phyloP scores from a whole-genome alignment of 2,329 filamentous ascomycete species.

The Dryadomyces sulphureus region DNA sequence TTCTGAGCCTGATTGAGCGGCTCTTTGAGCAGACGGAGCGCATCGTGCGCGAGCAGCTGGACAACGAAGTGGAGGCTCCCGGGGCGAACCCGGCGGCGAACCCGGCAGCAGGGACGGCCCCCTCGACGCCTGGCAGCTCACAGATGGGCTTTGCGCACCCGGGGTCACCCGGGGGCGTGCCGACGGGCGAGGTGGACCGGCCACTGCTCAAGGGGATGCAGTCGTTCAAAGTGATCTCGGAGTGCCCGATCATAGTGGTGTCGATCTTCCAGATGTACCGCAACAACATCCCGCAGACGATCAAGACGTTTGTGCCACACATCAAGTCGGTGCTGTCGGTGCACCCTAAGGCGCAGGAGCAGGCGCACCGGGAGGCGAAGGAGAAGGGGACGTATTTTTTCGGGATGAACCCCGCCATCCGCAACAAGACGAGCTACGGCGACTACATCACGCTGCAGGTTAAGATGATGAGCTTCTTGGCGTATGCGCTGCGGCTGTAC shows the following conservation, averaged over 20 bases:
- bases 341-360: constrained; percentile 85
- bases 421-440: constrained; percentile 84
- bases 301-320: constrained; percentile 80
- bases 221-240: constrained; percentile 94
- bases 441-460: constrained; percentile 97
- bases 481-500: constrained; percentile 81
- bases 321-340: constrained; percentile 83
- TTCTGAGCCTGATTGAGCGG: constrained; percentile 83
- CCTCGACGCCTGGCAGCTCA: constrained; percentile 51
- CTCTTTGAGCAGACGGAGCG: constrained; percentile 92
- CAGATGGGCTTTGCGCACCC: constrained; percentile 67
- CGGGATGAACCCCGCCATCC: constrained; percentile 84
- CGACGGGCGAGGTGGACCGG: constrained; percentile 66
- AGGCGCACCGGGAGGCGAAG: constrained; percentile 75
- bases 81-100: neutral
- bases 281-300: constrained; percentile 62
- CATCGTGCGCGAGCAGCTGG: constrained; percentile 89
- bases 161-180: constrained; percentile 67
- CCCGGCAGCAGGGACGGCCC: constrained; percentile 27
- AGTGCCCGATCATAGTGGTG: constrained; percentile 97
- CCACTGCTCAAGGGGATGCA: constrained; percentile 87
- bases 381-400: constrained; percentile 73
- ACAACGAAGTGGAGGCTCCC: constrained; percentile 42
- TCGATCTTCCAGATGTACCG: constrained; percentile 95
- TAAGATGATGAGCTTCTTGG: constrained; percentile 97